Conservation (phyloP, 306 rosid genomes). For the Pyrus bretschneideri region DNA sequence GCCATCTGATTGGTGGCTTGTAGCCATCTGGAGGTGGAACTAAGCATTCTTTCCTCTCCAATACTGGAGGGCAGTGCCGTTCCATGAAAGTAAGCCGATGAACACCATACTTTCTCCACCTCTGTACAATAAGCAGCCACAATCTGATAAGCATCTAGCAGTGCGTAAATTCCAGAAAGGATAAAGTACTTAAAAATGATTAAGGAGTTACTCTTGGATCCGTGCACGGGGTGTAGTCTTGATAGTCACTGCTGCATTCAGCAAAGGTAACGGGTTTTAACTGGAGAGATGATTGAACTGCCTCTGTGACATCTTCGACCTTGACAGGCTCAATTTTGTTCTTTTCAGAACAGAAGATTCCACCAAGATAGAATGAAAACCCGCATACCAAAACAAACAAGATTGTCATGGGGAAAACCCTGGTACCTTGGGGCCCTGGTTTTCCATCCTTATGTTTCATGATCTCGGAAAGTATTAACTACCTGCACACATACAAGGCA, state of each 20-base stretch:
- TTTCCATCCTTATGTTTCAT: constrained; percentile 96
- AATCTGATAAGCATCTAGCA: not conserved
- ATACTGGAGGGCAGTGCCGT: constrained; percentile 86
- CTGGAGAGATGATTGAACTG: constrained; percentile 46
- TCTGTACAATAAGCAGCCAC: constrained; percentile 43
- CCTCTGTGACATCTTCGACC: constrained; percentile 26
- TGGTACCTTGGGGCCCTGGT: constrained; percentile 41
- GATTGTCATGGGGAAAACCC: constrained; percentile 41
- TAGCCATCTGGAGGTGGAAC: constrained; percentile 94
- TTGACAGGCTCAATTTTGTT: constrained; percentile 18
- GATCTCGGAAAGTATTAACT: constrained; percentile 23
- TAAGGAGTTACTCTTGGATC: constrained; percentile 72
- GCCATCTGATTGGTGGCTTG: constrained; percentile 92
- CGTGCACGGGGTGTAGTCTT: constrained; percentile 97
- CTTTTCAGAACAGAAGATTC: constrained; percentile 56
- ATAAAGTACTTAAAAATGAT: constrained; percentile 10
- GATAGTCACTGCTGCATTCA: constrained; percentile 60
- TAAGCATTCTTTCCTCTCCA: constrained; percentile 83
- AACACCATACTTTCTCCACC: constrained; percentile 79
- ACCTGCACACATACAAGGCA: constrained; percentile 38
- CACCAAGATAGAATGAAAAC: constrained; percentile 81
- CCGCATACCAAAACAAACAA: constrained; percentile 58
- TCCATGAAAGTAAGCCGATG: constrained; percentile 87
- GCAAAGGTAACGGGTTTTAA: constrained; percentile 43
- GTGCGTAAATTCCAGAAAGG: not conserved